These are phyloP conservation scores for Dissophora globulifera DNA, from an alignment of 192 early-diverging fungal species.

Conservation along the genomic window DNA sequence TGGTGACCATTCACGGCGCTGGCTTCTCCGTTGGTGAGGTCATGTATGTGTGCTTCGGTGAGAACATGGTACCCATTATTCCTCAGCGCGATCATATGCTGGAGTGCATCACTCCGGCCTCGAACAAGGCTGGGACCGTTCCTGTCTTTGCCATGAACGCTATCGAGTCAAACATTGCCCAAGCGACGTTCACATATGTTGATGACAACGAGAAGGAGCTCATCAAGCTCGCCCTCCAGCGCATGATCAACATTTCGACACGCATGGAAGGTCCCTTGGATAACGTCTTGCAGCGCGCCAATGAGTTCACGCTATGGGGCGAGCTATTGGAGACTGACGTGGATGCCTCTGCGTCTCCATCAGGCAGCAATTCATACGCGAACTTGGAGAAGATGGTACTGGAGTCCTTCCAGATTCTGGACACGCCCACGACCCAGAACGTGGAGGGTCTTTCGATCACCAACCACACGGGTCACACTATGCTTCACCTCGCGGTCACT, in stretches of 20 bases:
- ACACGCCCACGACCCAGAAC: slow-evolving; percentile 28
- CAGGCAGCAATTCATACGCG: slow-evolving; percentile 8
- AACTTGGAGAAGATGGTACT: slow-evolving; percentile 42
- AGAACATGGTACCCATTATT: slow-evolving; percentile 42
- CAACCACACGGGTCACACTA: slow-evolving; percentile 44
- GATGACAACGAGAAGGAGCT: slow-evolving; percentile 53
- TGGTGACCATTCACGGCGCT: slow-evolving; percentile 45
- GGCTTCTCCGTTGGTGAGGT: slow-evolving; percentile 45
- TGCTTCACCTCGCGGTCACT: slow-evolving; percentile 46
- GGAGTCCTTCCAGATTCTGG: slow-evolving; percentile 25
- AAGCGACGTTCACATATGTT: slow-evolving; percentile 44
- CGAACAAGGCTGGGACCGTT: slow-evolving; percentile 45
- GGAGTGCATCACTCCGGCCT: slow-evolving; percentile 45
- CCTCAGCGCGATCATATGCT: slow-evolving; percentile 54
- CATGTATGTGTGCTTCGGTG: slow-evolving; percentile 50
- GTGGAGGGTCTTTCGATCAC: slow-evolving; percentile 27
- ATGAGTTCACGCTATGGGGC: slow-evolving; percentile 44
- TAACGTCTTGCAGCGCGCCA: slow-evolving; percentile 41
- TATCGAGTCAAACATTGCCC: slow-evolving; percentile 28
- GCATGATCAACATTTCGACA: slow-evolving; percentile 48
- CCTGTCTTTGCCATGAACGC: slow-evolving; percentile 47
- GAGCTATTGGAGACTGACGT: slow-evolving; percentile 36
- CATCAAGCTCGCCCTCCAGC: slow-evolving; percentile 50
- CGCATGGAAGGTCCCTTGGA: slow-evolving; percentile 50
- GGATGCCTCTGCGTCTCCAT: slow-evolving; percentile 9